These are phyloP conservation scores for Nicotiana knightiana DNA, from an alignment of 257 asterid genomes.

Conservation along the genomic window DNA sequence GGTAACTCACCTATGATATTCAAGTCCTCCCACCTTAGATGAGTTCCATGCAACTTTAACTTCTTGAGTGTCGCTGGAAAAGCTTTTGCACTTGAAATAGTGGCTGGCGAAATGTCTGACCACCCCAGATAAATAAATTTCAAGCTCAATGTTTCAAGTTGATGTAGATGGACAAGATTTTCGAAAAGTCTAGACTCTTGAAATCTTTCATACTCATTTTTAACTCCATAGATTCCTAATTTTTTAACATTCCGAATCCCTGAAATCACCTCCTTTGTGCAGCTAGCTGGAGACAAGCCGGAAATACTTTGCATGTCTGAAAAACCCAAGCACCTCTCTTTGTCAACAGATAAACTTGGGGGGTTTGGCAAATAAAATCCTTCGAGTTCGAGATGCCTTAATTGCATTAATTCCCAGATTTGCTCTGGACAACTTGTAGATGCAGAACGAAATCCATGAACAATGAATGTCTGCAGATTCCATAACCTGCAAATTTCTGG, in stretches of 20 bases:
- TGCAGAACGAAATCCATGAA: not conserved
- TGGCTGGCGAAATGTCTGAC: not conserved
- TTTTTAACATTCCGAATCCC: not conserved
- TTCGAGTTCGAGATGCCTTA: not conserved
- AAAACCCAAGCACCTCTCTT: not conserved
- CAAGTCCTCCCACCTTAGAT: not conserved
- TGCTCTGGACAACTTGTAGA: not conserved
- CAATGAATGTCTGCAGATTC: not conserved
- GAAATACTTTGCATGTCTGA: not conserved
- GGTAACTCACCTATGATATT: not conserved
- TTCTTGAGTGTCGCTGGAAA: slow-evolving; percentile 19
- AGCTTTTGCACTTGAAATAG: not conserved
- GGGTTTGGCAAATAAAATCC: not conserved
- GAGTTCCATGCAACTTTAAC: not conserved
- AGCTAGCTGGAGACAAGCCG: not conserved
- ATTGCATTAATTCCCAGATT: not conserved
- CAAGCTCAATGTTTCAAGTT: not conserved
- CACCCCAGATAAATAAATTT: not conserved
- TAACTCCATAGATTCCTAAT: not conserved
- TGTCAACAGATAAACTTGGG: not conserved
- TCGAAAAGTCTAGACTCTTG: not conserved
- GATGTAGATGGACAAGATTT: not conserved
- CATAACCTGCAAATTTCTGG: not conserved
- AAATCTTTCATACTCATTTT: not conserved
- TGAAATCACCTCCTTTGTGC: not conserved